Evolutionary conservation across 2,329 filamentous ascomycete genomes (phyloP).

Genomic region (Colletotrichum sp.): DNA sequence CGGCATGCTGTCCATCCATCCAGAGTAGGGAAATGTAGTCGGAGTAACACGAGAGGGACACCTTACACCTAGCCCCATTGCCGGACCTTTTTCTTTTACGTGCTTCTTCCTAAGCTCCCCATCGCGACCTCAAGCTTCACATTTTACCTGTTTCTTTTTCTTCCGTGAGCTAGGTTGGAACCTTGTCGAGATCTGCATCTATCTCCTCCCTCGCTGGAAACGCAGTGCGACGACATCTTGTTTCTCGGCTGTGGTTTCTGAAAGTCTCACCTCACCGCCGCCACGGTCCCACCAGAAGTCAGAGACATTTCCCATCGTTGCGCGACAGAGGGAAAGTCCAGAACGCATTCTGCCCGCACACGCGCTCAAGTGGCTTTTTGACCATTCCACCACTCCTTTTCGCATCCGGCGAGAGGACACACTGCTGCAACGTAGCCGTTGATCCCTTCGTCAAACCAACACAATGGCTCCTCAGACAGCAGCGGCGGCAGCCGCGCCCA

Average conservation of each 20-base stretch:
- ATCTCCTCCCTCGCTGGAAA: background rate
- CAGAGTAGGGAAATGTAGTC: background rate
- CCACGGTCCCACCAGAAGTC: background rate
- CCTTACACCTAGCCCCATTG: background rate
- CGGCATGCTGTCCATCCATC: background rate
- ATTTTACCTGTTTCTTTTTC: background rate
- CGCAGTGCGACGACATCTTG: background rate
- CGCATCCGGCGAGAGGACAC: background rate
- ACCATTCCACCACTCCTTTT: background rate
- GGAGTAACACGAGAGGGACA: slow-evolving; percentile 6
- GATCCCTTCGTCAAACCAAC: background rate
- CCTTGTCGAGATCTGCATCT: background rate
- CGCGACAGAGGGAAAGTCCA: background rate
- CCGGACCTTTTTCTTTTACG: slow-evolving; percentile 8
- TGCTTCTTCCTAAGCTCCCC: background rate
- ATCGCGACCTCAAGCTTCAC: background rate
- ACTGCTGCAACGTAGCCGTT: background rate
- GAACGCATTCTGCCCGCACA: background rate
- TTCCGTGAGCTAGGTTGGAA: background rate
- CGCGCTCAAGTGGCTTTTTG: background rate
- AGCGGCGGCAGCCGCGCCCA: background rate
- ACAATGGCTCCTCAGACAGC: slow-evolving; percentile 13
- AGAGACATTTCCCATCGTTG: slow-evolving; percentile 5
- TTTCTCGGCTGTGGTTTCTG: background rate
- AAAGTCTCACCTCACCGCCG: slow-evolving; percentile 9